phyloP scores from a whole-genome alignment of 768 basidiomycete genomes.

The Mycena vulgaris region DNA sequence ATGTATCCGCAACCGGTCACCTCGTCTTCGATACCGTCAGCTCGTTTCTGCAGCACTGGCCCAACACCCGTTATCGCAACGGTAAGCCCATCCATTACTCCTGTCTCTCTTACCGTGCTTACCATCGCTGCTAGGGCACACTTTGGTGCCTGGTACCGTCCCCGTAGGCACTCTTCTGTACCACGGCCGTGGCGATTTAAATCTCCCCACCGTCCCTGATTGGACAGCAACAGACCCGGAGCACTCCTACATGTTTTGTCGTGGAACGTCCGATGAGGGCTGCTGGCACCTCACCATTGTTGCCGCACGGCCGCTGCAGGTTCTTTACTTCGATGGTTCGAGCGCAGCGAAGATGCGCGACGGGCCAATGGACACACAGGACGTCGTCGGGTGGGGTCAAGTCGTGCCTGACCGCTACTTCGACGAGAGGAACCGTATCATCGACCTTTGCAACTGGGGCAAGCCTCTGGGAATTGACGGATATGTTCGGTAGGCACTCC shows the following conservation, averaged over 20 bases:
- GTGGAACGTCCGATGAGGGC: conserved; percentile 15
- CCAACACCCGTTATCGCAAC: conserved; percentile 51
- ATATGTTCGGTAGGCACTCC: conserved; percentile 45
- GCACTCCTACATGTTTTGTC: conserved; percentile 49
- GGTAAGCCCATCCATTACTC: conserved; percentile 22
- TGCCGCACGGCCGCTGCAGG: conserved; percentile 45
- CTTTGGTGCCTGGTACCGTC: conserved; percentile 50
- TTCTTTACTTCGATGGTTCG: conserved; percentile 52
- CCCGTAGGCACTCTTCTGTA: conserved; percentile 55
- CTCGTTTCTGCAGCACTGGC: conserved; percentile 53
- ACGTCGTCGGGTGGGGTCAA: conserved; percentile 50
- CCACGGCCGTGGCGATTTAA: conserved; percentile 41
- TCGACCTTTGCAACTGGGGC: conserved; percentile 52
- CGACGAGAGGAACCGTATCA: conserved; percentile 45
- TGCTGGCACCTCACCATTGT: conserved; percentile 51
- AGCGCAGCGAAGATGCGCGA: conserved; percentile 48
- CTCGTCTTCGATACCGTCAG: conserved; percentile 41
- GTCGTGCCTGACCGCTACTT: conserved; percentile 33
- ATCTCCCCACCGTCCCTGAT: conserved; percentile 47
- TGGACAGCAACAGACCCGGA: conserved; percentile 56
- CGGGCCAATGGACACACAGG: conserved; percentile 54
- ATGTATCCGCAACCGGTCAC: conserved; percentile 45
- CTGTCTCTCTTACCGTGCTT: neutral
- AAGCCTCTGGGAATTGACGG: conserved; percentile 49
- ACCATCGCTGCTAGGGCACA: conserved; percentile 41